Base-by-base conservation (phyloP, 2,329 filamentous ascomycete species). In the Phaeosphaeriaceae sp. region DNA sequence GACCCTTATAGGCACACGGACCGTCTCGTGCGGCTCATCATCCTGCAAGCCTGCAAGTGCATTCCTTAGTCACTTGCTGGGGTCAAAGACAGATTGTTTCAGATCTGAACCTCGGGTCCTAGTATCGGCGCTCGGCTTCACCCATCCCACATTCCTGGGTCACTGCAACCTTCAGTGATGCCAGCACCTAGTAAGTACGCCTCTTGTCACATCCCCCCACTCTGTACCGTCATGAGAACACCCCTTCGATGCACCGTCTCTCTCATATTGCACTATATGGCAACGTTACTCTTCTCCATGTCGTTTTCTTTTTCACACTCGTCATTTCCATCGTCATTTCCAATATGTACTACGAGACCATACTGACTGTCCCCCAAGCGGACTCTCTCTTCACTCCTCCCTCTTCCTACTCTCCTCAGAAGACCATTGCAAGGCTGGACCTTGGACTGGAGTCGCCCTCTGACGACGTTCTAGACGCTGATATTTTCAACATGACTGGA, bases 401-500 rank as follows among this genome's bases (percentile, higher is more conserved):
- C 66, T 76, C 73, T 73, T 77, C 75, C 66, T 78, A 76, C 71
- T 76, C 74, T 67, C 70, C 73, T 57, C 73, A 77, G 63, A 76
- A 76, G 67, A 72, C 73, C 58, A 66, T 74, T 60, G 68, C 72
- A 50, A 72, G 74, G 69, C 69, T 75, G 66, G 75, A 78, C 65
- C 71, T 73, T 65, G 70, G 72, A 63, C 67, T 76, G 61, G 75
- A 76, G 61, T 68, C 71, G 33, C 68, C 65, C 65, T 77, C 77
- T 70, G 77, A 80, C 74, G 75, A 79, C 70, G 73, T 68, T 53
- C 67, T 80, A 71, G 78, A 79, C 70, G 71, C 73, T 61, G 77
- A 79, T 66, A 77, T 79, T 52, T 80, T 80, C 71, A 78, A 70
- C 63, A 87, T 87, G 84, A 82, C 81, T 66, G 82, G 84, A 70